A percentile compares a stretch with the other conserved stretches of the same genome.
Conservation (phyloP, 1,284 basidiomycete genomes). For the Marasmius fiardii region DNA sequence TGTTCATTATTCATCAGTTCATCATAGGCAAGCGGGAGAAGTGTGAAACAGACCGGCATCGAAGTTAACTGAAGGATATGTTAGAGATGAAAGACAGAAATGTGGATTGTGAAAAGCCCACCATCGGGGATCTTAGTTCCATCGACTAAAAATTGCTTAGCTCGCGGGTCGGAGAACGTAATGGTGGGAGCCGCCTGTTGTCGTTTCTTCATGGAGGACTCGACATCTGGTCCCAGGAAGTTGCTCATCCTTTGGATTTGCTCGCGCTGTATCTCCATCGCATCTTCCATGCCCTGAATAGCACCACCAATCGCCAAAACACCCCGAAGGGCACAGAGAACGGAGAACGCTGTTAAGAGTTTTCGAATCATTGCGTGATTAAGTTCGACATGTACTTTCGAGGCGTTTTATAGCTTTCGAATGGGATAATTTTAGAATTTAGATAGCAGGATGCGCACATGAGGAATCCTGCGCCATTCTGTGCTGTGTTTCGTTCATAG, state of each 20-base stretch:
- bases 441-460: neutral
- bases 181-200: conserved; percentile 37
- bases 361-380: too few species aligned
- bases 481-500: too few species aligned
- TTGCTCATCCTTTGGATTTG: conserved; percentile 39
- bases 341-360: neutral
- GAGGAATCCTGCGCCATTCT: too few species aligned
- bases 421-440: neutral
- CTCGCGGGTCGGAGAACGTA: conserved; percentile 60
- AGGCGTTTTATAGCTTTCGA: neutral
- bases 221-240: conserved; percentile 35
- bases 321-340: conserved; percentile 11
- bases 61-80: conserved; percentile 37
- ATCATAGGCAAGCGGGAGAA: too few species aligned
- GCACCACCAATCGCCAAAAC: conserved; percentile 23
- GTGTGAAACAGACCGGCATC: conserved; percentile 39
- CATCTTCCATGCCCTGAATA: conserved; percentile 40
- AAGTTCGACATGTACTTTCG: too few species aligned
- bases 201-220: conserved; percentile 15
- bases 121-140: conserved; percentile 59
- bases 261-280: conserved; percentile 45
- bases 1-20: neutral
- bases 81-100: neutral
- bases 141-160: conserved; percentile 61
- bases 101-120: conserved; percentile 20